A percentile compares a stretch with the other conserved stretches of the same genome.
Conservation (phyloP, 352 stramenopile species). For the Phytophthora megakarya region DNA sequence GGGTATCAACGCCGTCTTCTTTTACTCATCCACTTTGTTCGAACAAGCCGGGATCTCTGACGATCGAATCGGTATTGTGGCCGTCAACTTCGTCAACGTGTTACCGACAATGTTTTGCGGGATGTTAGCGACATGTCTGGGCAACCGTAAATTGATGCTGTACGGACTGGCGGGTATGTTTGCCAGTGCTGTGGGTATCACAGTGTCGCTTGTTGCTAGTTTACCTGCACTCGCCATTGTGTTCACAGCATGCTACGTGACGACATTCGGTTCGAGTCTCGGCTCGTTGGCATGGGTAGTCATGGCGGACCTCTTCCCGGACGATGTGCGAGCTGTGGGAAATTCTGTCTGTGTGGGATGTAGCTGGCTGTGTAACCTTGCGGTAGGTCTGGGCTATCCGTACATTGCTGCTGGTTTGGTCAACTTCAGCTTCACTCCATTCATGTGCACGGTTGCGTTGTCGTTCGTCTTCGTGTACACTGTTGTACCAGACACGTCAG, state of each 20-base stretch:
- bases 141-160: conserved; percentile 16
- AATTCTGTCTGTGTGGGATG: conserved; percentile 25
- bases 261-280: conserved; percentile 42
- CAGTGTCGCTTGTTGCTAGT: conserved; percentile 31
- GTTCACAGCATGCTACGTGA: conserved; percentile 48
- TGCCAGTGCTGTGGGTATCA: conserved; percentile 39
- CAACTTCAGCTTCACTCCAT: conserved; percentile 36
- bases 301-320: conserved; percentile 39
- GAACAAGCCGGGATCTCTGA: conserved; percentile 48
- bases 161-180: conserved; percentile 21
- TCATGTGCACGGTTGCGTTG: conserved; percentile 27
- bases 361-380: conserved; percentile 40
- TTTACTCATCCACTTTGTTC: conserved; percentile 59
- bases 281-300: conserved; percentile 36
- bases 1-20: conserved; percentile 59
- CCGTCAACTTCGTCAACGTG: conserved; percentile 52
- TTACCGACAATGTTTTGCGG: conserved; percentile 31
- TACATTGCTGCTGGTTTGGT: conserved; percentile 29
- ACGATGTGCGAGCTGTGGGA: conserved; percentile 34
- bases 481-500: conserved; percentile 35
- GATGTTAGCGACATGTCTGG: conserved; percentile 6
- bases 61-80: conserved; percentile 49
- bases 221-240: conserved; percentile 42
- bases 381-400: conserved; percentile 41
- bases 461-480: conserved; percentile 34